Conservation (phyloP, 768 basidiomycete genomes). For the Lyophyllum semitale region DNA sequence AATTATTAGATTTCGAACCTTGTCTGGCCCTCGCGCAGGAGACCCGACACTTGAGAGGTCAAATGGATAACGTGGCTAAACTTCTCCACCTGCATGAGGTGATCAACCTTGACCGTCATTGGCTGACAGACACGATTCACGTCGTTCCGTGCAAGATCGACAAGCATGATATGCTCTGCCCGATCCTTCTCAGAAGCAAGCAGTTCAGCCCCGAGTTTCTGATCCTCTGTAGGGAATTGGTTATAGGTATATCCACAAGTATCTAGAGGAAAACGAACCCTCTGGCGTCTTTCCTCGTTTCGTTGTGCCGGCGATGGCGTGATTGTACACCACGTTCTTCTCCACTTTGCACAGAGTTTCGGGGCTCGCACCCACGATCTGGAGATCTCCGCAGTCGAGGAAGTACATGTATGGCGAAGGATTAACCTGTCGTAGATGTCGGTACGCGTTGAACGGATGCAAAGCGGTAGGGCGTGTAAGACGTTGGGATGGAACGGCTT, state of each 20-base stretch:
- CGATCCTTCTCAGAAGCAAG: constrained; percentile 90
- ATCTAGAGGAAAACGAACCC: constrained; percentile 51
- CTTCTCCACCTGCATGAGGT: constrained; percentile 89
- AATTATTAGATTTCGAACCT: constrained; percentile 50
- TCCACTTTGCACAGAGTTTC: constrained; percentile 97
- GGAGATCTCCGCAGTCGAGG: constrained; percentile 88
- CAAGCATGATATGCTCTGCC: constrained; percentile 98
- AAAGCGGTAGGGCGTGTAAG: constrained; percentile 81
- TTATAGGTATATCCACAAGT: constrained; percentile 7
- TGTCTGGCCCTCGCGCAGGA: constrained; percentile 77
- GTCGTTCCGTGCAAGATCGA: constrained; percentile 96
- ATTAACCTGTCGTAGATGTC: constrained; percentile 91
- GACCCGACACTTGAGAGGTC: constrained; percentile 92
- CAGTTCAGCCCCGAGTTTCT: constrained; percentile 70
- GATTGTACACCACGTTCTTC: constrained; percentile 90
- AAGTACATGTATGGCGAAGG: constrained; percentile 99
- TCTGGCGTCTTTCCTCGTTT: constrained; percentile 82
- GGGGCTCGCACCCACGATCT: constrained; percentile 97
- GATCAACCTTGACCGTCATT: constrained; percentile 93
- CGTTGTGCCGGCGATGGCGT: constrained; percentile 96
- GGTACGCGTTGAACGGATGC: constrained; percentile 97
- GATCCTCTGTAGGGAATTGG: constrained; percentile 72
- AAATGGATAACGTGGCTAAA: constrained; percentile 98
- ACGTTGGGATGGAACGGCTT: constrained; percentile 96
- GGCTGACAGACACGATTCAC: constrained; percentile 97